A percentile compares a stretch with the other conserved stretches of the same genome.
These are phyloP conservation scores for Paracamarosporium sp. DNA, from an alignment of 2,329 filamentous ascomycete species.

Conservation along the genomic window DNA sequence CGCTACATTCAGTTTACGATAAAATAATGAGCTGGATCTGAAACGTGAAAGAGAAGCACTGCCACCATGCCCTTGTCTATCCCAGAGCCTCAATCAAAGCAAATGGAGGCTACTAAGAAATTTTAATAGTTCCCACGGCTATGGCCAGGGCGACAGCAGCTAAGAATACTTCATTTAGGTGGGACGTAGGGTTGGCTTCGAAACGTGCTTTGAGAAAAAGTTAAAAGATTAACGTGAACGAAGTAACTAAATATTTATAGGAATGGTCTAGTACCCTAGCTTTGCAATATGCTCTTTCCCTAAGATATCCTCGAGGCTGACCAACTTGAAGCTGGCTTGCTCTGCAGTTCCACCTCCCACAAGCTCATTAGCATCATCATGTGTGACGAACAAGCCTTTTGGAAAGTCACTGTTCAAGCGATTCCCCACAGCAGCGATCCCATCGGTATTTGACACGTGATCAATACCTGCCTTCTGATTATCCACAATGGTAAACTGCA, in stretches of 20 bases:
- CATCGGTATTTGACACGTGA: conserved; percentile 62
- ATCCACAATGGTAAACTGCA: conserved; percentile 56
- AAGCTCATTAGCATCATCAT: conserved; percentile 62
- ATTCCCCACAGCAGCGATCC: conserved; percentile 56
- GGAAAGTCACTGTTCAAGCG: conserved; percentile 48
- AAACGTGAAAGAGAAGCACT: no score
- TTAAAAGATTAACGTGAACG: no score
- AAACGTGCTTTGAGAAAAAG: no score
- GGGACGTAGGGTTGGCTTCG: no score
- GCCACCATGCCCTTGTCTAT: no score
- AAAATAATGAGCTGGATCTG: no score
- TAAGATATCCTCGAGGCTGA: conserved; percentile 33
- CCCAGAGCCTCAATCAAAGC: no score
- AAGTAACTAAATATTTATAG: not conserved
- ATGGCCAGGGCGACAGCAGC: no score
- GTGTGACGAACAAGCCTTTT: conserved; percentile 57
- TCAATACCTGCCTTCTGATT: conserved; percentile 54
- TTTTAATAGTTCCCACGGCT: no score
- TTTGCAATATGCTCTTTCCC: conserved; percentile 26
- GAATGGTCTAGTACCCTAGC: conserved; percentile 25
- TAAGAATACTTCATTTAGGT: no score
- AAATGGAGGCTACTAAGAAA: no score
- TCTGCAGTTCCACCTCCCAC: conserved; percentile 53
- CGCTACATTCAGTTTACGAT: no score
- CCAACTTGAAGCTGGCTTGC: conserved; percentile 60